Evolutionary conservation across 768 basidiomycete species (phyloP).

Genomic region (Cantharellus cinnabarinus): DNA sequence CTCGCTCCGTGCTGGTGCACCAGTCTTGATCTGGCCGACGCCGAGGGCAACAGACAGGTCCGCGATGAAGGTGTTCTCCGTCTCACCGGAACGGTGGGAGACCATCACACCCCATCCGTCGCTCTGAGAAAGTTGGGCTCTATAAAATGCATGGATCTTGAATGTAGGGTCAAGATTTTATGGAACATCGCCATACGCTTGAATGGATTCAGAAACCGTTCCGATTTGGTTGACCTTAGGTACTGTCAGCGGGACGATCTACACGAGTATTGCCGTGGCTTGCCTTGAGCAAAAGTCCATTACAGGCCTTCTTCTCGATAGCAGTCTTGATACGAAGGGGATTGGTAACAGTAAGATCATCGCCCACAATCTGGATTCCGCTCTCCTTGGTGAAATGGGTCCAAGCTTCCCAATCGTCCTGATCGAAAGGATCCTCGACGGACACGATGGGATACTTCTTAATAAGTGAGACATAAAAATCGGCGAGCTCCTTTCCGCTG

Average conservation of each 20-base stretch:
- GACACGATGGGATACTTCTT: slow-evolving; percentile 93
- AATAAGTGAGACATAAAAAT: slow-evolving; percentile 68
- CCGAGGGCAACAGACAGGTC: slow-evolving; percentile 88
- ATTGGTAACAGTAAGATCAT: slow-evolving; percentile 97
- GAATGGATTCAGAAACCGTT: slow-evolving; percentile 95
- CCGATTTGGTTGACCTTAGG: slow-evolving; percentile 89
- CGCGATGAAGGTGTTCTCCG: slow-evolving; percentile 91
- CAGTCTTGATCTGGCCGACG: slow-evolving; percentile 93
- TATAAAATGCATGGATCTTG: slow-evolving; percentile 15
- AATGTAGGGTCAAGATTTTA: background rate
- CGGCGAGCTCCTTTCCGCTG: slow-evolving; percentile 77
- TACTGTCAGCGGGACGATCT: background rate
- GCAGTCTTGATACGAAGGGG: slow-evolving; percentile 92
- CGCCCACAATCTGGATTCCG: slow-evolving; percentile 80
- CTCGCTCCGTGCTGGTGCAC: slow-evolving; percentile 88
- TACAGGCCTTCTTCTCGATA: slow-evolving; percentile 99
- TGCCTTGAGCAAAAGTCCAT: slow-evolving; percentile 87
- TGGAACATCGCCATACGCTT: slow-evolving; percentile 48
- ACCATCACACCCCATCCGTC: slow-evolving; percentile 99
- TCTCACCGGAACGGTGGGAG: slow-evolving; percentile 97
- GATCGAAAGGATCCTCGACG: slow-evolving; percentile 96
- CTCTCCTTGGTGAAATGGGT: slow-evolving; percentile 64
- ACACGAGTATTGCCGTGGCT: background rate
- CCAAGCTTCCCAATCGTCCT: slow-evolving; percentile 99
- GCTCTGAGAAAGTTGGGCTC: slow-evolving; percentile 86